Conservation (phyloP, 2,329 filamentous ascomycete species). For the Pseudogymnoascus pannorum region DNA sequence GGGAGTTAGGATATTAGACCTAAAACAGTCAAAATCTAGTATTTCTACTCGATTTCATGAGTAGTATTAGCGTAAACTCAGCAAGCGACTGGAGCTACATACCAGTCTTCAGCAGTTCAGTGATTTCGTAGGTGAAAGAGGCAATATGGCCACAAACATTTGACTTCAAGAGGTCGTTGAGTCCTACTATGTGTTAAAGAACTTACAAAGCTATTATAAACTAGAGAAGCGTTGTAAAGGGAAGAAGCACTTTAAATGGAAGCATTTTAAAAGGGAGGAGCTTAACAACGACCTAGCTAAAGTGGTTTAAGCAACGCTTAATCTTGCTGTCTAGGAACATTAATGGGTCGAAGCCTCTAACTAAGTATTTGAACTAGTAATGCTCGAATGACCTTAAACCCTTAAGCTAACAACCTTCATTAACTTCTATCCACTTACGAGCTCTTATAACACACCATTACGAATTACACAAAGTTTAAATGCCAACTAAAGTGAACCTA, state of each 20-base stretch:
- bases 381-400: too few relatives aligned
- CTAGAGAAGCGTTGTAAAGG: neutral
- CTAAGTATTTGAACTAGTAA: neutral
- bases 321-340: neutral
- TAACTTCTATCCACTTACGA: too few relatives aligned
- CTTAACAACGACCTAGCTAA: neutral
- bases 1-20: conserved; percentile 13
- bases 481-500: too few relatives aligned
- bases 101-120: conserved; percentile 12
- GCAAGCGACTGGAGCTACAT: neutral
- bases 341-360: neutral
- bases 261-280: neutral
- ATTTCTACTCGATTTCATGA: neutral
- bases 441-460: too few relatives aligned
- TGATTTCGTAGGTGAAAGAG: conserved; percentile 13
- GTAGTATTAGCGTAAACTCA: conserved; percentile 9
- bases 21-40: conserved; percentile 13
- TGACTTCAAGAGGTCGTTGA: conserved; percentile 13
- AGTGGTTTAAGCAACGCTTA: neutral
- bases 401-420: too few relatives aligned
- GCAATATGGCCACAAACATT: conserved; percentile 11
- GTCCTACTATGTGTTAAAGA: neutral
- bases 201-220: neutral
- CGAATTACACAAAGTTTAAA: too few relatives aligned
- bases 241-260: neutral